Percentiles rank a stretch among this genome's conserved stretches.
Conservation (phyloP, 768 basidiomycete genomes). For the Boletus subcaerulescens region DNA sequence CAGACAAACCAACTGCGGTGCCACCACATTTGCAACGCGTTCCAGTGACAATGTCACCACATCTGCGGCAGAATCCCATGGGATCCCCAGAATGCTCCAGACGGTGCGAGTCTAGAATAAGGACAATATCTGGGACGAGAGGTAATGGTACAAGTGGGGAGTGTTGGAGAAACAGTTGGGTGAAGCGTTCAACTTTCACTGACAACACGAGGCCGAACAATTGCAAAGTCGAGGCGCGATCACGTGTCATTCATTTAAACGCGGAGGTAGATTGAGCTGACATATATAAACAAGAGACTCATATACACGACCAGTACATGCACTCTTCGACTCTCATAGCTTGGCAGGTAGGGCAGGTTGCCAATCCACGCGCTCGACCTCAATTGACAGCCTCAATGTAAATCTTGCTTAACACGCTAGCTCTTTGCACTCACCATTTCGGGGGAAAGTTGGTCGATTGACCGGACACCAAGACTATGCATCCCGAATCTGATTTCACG, state of each 20-base stretch:
- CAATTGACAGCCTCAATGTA: conserved; percentile 1
- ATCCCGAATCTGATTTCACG: conserved; percentile 77
- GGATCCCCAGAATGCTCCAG: background rate
- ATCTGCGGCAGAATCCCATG: conserved; percentile 86
- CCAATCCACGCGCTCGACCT: conserved; percentile 72
- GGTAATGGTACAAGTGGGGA: background rate
- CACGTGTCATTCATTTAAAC: conserved; percentile 11
- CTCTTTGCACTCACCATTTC: conserved; percentile 55
- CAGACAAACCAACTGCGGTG: conserved; percentile 65
- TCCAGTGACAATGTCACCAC: conserved; percentile 76
- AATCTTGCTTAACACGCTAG: background rate
- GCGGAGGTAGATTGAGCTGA: background rate
- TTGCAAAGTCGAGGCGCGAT: conserved; percentile 2
- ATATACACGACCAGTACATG: background rate
- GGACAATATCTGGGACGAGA: background rate
- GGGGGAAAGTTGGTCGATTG: conserved; percentile 62
- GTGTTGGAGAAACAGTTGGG: conserved; percentile 1
- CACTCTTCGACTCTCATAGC: conserved; percentile 18
- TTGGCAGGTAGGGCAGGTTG: conserved; percentile 37
- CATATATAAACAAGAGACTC: background rate
- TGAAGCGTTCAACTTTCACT: conserved; percentile 3
- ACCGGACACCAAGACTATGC: conserved; percentile 69
- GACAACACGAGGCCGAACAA: conserved; percentile 9
- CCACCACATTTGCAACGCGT: conserved; percentile 81
- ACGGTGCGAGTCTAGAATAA: no score